Percentiles rank a stretch among this genome's conserved stretches.
phyloP scores from a whole-genome alignment of 345 rosid genomes.

The Clarkia xantiana region DNA sequence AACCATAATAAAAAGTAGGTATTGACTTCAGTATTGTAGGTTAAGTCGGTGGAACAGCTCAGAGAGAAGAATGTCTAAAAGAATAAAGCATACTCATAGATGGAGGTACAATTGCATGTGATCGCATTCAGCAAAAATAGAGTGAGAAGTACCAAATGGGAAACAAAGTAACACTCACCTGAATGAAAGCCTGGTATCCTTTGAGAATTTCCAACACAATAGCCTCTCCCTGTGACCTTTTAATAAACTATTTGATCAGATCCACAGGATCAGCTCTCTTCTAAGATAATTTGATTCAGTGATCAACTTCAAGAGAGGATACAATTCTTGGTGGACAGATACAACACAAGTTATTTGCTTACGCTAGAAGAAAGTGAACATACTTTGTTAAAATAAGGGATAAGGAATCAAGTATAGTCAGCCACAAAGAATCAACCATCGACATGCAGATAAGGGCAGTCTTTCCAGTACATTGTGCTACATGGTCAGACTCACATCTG shows the following conservation, averaged over 20 bases:
- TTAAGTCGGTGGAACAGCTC: background rate
- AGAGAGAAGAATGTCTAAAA: background rate
- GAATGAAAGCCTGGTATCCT: conserved; percentile 98
- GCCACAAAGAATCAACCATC: conserved; percentile 92
- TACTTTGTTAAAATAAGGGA: conserved; percentile 91
- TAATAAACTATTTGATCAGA: conserved; percentile 10
- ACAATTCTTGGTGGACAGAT: conserved; percentile 17
- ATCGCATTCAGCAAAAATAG: background rate
- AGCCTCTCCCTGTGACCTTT: conserved; percentile 98
- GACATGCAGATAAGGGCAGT: conserved; percentile 69
- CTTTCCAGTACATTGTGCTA: conserved; percentile 41
- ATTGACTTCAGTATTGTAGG: background rate
- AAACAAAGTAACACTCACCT: conserved; percentile 31
- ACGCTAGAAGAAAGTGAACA: conserved; percentile 9
- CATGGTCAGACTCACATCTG: conserved; percentile 55
- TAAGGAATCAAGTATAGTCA: conserved; percentile 90
- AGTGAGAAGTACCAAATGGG: background rate
- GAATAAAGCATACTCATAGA: background rate
- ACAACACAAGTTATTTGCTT: background rate
- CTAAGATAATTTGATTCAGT: no score
- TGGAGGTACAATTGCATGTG: background rate
- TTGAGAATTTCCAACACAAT: conserved; percentile 88
- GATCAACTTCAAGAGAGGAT: no score
- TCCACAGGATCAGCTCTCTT: no score
- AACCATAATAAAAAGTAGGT: background rate